These are phyloP conservation scores for Aspergillus floridensis DNA, from an alignment of 2,329 filamentous ascomycete genomes.

Conservation along the genomic window DNA sequence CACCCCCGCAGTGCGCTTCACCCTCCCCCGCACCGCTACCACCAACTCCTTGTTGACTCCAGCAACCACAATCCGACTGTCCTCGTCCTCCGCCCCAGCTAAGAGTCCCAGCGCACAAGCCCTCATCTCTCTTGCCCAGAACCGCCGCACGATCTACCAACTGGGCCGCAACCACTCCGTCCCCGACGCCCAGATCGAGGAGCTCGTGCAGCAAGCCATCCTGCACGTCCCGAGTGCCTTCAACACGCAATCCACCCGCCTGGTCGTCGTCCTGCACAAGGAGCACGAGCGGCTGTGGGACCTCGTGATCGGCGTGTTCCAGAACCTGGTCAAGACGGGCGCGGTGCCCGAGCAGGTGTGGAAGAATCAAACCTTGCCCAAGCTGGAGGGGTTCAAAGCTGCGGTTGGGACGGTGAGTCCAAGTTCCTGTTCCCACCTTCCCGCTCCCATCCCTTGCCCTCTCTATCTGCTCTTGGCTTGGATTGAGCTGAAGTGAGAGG, in stretches of 20 bases:
- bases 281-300: conserved; percentile 91
- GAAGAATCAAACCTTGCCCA: conserved; percentile 46
- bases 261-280: conserved; percentile 73
- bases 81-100: conserved; percentile 10
- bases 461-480: background rate
- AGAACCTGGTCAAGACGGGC: conserved; percentile 63
- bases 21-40: background rate
- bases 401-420: conserved; percentile 68
- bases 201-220: conserved; percentile 50
- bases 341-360: conserved; percentile 53
- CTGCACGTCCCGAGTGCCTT: conserved; percentile 74
- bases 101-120: conserved; percentile 16
- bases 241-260: conserved; percentile 81
- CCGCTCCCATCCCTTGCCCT: background rate
- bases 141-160: conserved; percentile 38
- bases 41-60: conserved; percentile 27
- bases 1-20: background rate
- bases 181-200: conserved; percentile 36
- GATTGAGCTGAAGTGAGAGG: background rate
- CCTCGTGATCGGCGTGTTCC: conserved; percentile 62
- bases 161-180: conserved; percentile 36
- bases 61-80: background rate
- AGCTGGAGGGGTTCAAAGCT: conserved; percentile 61
- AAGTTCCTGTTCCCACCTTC: background rate
- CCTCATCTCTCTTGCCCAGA: conserved; percentile 32